Conservation (phyloP, 306 rosid genomes). For the Lathyrus sativus region DNA sequence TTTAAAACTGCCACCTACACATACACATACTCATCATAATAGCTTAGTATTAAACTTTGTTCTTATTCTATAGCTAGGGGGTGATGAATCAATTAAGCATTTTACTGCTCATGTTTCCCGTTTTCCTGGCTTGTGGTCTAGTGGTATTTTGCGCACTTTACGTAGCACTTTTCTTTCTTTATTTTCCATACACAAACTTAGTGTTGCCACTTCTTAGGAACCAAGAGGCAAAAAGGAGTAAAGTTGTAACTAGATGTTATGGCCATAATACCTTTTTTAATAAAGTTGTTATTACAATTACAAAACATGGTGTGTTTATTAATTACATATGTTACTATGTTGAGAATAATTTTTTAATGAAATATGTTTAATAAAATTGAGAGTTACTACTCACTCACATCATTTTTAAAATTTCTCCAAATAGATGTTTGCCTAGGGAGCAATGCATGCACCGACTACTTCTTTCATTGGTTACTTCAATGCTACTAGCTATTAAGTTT, state of each 20-base stretch:
- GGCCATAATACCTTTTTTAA: neutral
- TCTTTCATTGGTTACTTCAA: conserved; percentile 38
- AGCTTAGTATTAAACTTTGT: conserved; percentile 19
- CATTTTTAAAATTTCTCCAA: neutral
- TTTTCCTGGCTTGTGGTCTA: conserved; percentile 48
- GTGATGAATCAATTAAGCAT: conserved; percentile 5
- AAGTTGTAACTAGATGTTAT: conserved; percentile 12
- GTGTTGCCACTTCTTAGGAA: conserved; percentile 47
- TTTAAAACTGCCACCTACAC: conserved; percentile 37
- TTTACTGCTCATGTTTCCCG: conserved; percentile 52
- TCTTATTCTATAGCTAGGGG: conserved; percentile 35
- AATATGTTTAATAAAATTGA: neutral
- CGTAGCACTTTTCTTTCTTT: conserved; percentile 22
- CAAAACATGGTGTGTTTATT: neutral
- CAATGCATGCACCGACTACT: conserved; percentile 25
- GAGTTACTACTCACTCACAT: neutral
- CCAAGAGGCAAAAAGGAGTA: conserved; percentile 30
- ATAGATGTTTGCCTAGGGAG: conserved; percentile 32
- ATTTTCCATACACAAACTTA: conserved; percentile 9
- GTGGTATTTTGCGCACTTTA: conserved; percentile 34
- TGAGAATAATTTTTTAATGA: neutral
- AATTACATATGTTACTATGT: neutral
- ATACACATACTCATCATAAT: neutral
- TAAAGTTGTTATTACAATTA: neutral
- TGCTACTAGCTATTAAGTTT: conserved; percentile 31